Conservation (phyloP, 2,329 filamentous ascomycete genomes). For the Elsinoe batatas region DNA sequence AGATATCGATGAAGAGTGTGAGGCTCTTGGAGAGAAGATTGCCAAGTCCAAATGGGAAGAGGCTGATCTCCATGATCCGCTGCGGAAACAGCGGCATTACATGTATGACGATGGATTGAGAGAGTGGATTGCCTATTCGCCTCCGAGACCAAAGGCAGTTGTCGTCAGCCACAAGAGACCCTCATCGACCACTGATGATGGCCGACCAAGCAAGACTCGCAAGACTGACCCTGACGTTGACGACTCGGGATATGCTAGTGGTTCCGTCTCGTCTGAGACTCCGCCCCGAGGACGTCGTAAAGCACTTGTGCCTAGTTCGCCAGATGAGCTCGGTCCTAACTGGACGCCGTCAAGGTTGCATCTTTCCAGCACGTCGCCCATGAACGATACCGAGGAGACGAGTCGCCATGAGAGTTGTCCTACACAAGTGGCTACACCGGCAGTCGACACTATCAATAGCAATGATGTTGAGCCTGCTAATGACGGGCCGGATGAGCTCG, state of each 20-base stretch:
- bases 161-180: background rate
- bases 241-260: conserved; percentile 12
- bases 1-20: conserved; percentile 27
- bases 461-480: background rate
- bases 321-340: conserved; percentile 11
- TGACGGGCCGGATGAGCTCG: background rate
- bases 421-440: no score
- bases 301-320: background rate
- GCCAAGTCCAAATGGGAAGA: background rate
- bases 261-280: background rate
- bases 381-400: background rate
- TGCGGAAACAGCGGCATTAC: conserved; percentile 26
- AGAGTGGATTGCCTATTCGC: conserved; percentile 37
- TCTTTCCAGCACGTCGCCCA: background rate
- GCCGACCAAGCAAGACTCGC: background rate
- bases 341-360: background rate
- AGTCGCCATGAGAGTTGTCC: no score
- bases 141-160: conserved; percentile 17
- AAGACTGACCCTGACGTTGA: background rate
- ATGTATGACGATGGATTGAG: conserved; percentile 38
- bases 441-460: background rate
- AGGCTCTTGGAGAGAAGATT: background rate
- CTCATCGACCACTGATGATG: background rate
- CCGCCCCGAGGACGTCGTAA: background rate
- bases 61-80: conserved; percentile 18